Evolutionary conservation across 225 moss, liverwort and hornwort species (phyloP), one percentile per base, ranked within the genome.

Genomic region (Pseudisothecium myosuroides): DNA sequence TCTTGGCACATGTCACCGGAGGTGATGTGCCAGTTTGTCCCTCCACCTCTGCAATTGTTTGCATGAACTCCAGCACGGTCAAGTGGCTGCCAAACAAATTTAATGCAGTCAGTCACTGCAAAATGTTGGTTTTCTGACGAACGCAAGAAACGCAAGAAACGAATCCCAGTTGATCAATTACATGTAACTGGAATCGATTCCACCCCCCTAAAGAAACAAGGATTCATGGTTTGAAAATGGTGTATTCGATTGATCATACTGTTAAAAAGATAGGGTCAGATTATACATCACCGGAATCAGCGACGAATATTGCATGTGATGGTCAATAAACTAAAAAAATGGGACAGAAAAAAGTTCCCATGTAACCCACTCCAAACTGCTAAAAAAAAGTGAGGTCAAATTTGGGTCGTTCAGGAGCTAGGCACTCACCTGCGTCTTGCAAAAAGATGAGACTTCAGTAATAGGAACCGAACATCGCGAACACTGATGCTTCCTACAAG

Each of bases 41-140:
- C 86, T 91, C 89, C 80, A 85, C 91, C 58, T 93, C 91, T 34
- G 93, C 93, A 80, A 96, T 92, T 15, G 86, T 95, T 77, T 95
- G 93, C 93, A 99, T 97, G 88, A 97, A 99, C 86, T 96, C 95
- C 88, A 97, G 79, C 41, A 99, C 97, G 20, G 98, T 99, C 91
- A 99, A 91, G 73, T 97, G 95, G 89, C 98, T 98, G 98, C 88
- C 90, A 85, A 86, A 78, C n/a, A 76, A 83, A 43, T 62, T 37
- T 23, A 77, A 78, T 49, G 62, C 84, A 28, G 85, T 89, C 36
- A 89, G 85, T 5, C 68, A 56, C 15, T 62, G 63, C 52, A 81
- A 54, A 77, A 76, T 56, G 29, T 37, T 29, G 18, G 28, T 27
- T 59, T n/a, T 62, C 62, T 26, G 17, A 60, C 17, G 74, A 60